Evolutionary conservation across 495 filamentous ascomycete genomes (phyloP), one percentile per base, ranked within the genome.

Genomic region (Neurospora sp.): DNA sequence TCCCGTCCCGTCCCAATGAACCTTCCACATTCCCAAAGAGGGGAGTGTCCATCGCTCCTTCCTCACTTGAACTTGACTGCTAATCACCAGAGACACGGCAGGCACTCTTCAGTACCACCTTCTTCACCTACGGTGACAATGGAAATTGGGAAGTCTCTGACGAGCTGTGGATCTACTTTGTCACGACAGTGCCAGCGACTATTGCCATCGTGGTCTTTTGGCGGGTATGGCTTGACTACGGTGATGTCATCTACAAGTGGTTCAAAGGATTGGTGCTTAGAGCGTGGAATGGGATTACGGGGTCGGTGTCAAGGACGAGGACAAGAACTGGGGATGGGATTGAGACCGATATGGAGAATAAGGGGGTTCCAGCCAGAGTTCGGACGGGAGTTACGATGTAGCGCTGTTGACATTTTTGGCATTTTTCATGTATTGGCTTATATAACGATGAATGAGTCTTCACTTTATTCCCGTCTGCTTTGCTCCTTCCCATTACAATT

Each of bases 91-190:
- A 16, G 0, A 6, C 27, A 23, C n/a, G 0, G 1, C 35, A 78
- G 77, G 71, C 77, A 12, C 37, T 78, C 39, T 78, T 78, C 70
- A 77, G 77, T 72, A 78, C 77, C 7, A 78, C 76, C 0, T 78
- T 78, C 70, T 78, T 78, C 70, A 73, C 37, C n/a, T 75, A 37
- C 18, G 76, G 70, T 42, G 71, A 78, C 3, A 70, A 73, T 12
- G 71, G 72, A 12, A 42, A 31, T 1, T 78, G 77, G 77, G 23
- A 71, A 31, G 73, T 77, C 0, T 76, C 74, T 1, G 66, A 37
- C 62, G 73, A 76, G 44, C 31, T 74, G 44, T 78, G 77, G 76
- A 71, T 77, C 5, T 77, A 77, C 38, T 78, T 72, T 44, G 74
- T 48, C 14, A 76, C 73, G 3, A 77, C 74, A 1, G 39, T 78